phyloP scores from a whole-genome alignment of 2,329 filamentous ascomycete genomes.

The Penicillium palitans region DNA sequence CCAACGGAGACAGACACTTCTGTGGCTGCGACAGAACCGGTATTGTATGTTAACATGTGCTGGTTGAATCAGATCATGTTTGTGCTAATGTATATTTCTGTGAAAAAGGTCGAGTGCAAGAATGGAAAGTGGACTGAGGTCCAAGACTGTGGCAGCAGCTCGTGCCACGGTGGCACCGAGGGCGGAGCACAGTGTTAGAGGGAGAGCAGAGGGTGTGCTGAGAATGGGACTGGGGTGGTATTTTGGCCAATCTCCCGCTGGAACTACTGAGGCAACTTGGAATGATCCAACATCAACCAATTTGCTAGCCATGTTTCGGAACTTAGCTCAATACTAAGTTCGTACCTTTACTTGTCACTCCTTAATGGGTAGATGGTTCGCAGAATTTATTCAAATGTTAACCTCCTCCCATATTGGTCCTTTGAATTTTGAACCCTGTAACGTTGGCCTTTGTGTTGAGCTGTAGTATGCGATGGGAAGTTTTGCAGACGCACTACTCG shows the following conservation, averaged over 20 bases:
- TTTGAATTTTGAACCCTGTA: background rate
- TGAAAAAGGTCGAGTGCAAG: slow-evolving; percentile 14
- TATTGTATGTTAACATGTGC: slow-evolving; percentile 8
- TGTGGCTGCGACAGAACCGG: slow-evolving; percentile 17
- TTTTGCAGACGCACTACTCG: too few relatives aligned
- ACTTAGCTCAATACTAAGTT: background rate
- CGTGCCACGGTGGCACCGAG: slow-evolving; percentile 10
- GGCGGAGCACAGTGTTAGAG: slow-evolving; percentile 13
- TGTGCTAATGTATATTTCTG: slow-evolving; percentile 2
- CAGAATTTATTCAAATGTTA: background rate
- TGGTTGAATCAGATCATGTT: background rate
- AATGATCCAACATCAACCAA: slow-evolving; percentile 10
- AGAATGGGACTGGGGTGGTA: background rate
- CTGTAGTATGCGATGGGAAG: too few relatives aligned
- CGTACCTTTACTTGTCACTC: slow-evolving; percentile 7
- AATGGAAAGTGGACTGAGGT: slow-evolving; percentile 16
- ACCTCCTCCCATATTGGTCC: background rate
- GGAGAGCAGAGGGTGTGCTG: background rate
- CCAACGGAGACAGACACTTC: slow-evolving; percentile 16
- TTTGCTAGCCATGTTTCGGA: background rate
- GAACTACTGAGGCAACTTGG: background rate
- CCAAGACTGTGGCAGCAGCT: slow-evolving; percentile 2
- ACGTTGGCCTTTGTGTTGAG: too few relatives aligned
- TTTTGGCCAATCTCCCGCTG: background rate
- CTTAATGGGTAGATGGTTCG: background rate